Evolutionary conservation across 345 rosid species (phyloP).

Genomic region (Rubroshorea leprosula): DNA sequence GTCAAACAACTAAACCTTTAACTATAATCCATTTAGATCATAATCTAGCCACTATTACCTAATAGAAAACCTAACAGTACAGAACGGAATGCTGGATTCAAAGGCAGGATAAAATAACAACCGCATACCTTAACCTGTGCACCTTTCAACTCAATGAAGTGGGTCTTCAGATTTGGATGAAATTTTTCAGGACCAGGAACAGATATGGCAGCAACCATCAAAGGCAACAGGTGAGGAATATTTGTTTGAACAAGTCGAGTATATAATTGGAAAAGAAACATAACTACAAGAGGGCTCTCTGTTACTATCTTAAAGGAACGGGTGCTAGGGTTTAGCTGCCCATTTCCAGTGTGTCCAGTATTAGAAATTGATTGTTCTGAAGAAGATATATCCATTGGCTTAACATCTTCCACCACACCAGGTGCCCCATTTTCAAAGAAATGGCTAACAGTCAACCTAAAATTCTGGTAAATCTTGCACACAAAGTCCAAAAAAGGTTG

Average conservation of each 20-base stretch:
- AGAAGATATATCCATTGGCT: constrained; percentile 69
- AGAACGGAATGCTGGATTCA: not conserved
- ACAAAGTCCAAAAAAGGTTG: constrained; percentile 96
- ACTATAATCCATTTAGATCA: constrained; percentile 1
- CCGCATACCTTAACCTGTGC: constrained; percentile 94
- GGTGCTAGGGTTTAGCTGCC: constrained; percentile 89
- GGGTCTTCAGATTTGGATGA: constrained; percentile 75
- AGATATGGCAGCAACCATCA: constrained; percentile 98
- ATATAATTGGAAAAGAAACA: constrained; percentile 93
- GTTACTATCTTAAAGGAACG: constrained; percentile 94
- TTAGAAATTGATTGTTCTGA: constrained; percentile 60
- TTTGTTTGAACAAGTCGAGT: constrained; percentile 93
- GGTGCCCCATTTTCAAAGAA: constrained; percentile 64
- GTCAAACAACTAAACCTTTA: constrained; percentile 8
- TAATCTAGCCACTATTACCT: not conserved
- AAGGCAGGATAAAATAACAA: constrained; percentile 1
- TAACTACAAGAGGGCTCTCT: constrained; percentile 98
- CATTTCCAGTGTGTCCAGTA: constrained; percentile 43
- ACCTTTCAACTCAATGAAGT: constrained; percentile 92
- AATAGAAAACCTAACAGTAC: not conserved
- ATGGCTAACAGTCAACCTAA: constrained; percentile 73
- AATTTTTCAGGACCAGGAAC: constrained; percentile 93
- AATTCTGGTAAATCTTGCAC: constrained; percentile 89
- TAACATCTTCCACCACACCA: constrained; percentile 62
- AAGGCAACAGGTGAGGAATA: constrained; percentile 83